These are phyloP conservation scores for Fistulina hepatica DNA, from an alignment of 1,284 basidiomycete genomes.

Conservation along the genomic window DNA sequence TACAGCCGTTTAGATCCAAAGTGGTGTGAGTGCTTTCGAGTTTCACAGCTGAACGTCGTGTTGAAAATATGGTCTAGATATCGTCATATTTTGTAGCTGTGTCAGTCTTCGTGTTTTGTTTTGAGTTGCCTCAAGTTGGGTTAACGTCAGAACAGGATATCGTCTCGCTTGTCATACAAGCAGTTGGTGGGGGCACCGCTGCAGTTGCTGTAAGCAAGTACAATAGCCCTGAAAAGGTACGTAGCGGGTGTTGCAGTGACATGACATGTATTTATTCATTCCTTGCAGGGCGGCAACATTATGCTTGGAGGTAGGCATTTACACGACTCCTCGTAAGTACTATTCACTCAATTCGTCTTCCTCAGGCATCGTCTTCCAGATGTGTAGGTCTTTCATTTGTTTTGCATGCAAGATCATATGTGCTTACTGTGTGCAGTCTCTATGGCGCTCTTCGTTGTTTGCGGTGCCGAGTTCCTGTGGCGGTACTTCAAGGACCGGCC, in stretches of 20 bases:
- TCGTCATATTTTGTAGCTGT: conserved; percentile 34
- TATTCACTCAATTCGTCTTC: not conserved
- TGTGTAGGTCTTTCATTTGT: conserved; percentile 16
- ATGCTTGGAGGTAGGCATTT: conserved; percentile 46
- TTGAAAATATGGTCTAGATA: conserved; percentile 25
- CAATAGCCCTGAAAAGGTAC: conserved; percentile 17
- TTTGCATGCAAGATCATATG: not conserved
- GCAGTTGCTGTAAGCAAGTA: conserved; percentile 24
- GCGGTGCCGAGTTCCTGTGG: conserved; percentile 27
- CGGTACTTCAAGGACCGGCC: conserved; percentile 25
- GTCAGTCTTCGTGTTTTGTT: conserved; percentile 20
- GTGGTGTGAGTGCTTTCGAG: conserved; percentile 27
- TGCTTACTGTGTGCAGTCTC: conserved; percentile 19
- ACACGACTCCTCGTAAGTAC: conserved; percentile 22
- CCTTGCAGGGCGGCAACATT: conserved; percentile 35
- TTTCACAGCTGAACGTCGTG: not conserved
- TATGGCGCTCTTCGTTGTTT: conserved; percentile 26
- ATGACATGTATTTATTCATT: too few species aligned
- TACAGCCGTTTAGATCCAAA: conserved; percentile 35
- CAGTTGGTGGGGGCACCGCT: conserved; percentile 42
- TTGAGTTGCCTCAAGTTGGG: not conserved
- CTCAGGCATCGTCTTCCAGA: conserved; percentile 22
- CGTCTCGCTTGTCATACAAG: conserved; percentile 41
- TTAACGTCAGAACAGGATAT: conserved; percentile 29
- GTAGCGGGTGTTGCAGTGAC: too few species aligned